phyloP scores from a whole-genome alignment of 1,284 basidiomycete genomes.

The Schizophyllum amplum region DNA sequence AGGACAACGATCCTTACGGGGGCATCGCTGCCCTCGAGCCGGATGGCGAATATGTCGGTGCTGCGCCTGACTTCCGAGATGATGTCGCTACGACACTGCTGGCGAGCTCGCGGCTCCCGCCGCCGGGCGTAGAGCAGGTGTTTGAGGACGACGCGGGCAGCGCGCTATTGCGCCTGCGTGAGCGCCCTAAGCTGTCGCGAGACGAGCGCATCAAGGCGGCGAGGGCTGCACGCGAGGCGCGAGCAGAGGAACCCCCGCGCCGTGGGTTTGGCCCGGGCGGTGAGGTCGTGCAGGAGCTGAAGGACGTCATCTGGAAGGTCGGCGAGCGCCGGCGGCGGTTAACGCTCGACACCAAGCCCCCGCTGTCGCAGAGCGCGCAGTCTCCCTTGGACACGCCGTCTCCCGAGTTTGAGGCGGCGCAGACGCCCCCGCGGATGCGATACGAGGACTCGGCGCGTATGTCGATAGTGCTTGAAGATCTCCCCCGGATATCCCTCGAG shows the following conservation, averaged over 20 bases:
- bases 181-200: constrained; percentile 54
- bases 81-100: constrained; percentile 34
- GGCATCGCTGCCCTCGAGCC: neutral
- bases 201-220: constrained; percentile 63
- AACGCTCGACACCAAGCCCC: constrained; percentile 10
- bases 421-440: neutral
- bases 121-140: constrained; percentile 65
- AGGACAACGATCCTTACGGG: constrained; percentile 14
- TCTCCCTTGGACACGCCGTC: neutral
- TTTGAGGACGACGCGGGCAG: constrained; percentile 56
- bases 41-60: neutral
- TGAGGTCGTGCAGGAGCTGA: constrained; percentile 75
- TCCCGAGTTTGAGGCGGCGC: neutral
- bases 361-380: neutral
- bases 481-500: neutral
- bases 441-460: neutral
- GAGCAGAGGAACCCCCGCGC: constrained; percentile 10
- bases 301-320: constrained; percentile 79
- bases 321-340: constrained; percentile 57
- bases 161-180: constrained; percentile 34
- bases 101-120: constrained; percentile 10
- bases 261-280: constrained; percentile 65
- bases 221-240: constrained; percentile 39
- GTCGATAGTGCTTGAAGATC: neutral
- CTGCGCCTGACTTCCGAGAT: constrained; percentile 7